phyloP scores from a whole-genome alignment of 176 grass and related monocot species.

The Triticum aestivum region DNA sequence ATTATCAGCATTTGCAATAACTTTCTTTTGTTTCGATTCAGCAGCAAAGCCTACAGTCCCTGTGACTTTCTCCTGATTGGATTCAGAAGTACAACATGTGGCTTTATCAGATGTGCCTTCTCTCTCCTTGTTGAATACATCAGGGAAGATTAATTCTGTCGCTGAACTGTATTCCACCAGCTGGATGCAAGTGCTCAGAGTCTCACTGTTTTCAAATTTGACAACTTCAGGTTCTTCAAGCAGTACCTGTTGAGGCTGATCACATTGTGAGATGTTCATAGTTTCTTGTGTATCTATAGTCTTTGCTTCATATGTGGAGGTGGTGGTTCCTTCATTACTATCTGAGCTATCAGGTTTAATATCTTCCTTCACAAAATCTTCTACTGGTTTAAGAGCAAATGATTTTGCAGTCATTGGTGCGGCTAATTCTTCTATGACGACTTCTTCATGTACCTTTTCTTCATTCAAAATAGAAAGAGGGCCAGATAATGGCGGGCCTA shows the following conservation, averaged over 20 bases:
- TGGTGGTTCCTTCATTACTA: slow-evolving; percentile 18
- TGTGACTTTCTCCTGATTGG: slow-evolving; percentile 6
- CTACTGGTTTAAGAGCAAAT: slow-evolving; percentile 15
- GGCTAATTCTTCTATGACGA: slow-evolving; percentile 17
- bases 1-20: neutral
- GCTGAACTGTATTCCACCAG: slow-evolving; percentile 5
- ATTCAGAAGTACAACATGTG: slow-evolving; percentile 18
- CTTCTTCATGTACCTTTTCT: slow-evolving; percentile 14
- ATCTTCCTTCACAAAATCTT: slow-evolving; percentile 30
- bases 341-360: slow-evolving; percentile 10
- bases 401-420: neutral
- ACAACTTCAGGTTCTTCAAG: slow-evolving; percentile 21
- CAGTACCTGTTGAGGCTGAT: slow-evolving; percentile 6
- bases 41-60: neutral
- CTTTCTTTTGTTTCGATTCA: slow-evolving; percentile 3
- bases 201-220: slow-evolving; percentile 35
- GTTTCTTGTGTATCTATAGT: slow-evolving; percentile 17
- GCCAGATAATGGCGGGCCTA: slow-evolving; percentile 1
- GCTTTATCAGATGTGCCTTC: neutral
- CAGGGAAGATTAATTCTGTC: neutral
- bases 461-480: slow-evolving; percentile 27
- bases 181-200: slow-evolving; percentile 15
- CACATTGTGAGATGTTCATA: slow-evolving; percentile 9
- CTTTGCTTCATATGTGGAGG: slow-evolving; percentile 7
- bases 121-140: slow-evolving; percentile 26